These are phyloP conservation scores for Vigna mungo DNA, from an alignment of 306 rosid genomes.

Conservation along the genomic window DNA sequence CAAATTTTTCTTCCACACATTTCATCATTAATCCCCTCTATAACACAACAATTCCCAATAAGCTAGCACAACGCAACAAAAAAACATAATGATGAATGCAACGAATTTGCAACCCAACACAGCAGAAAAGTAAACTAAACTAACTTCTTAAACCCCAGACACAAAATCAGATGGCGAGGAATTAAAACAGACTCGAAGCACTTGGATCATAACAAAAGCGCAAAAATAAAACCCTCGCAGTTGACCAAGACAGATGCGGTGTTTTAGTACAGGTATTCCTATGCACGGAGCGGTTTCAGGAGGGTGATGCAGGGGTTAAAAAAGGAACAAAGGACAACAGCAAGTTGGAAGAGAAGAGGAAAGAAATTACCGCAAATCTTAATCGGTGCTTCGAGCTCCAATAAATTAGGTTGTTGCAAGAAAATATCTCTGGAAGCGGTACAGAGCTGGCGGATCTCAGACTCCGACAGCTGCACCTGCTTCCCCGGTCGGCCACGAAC, in stretches of 20 bases:
- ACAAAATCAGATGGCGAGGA: slow-evolving; percentile 6
- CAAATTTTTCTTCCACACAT: slow-evolving; percentile 36
- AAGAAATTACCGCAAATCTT: slow-evolving; percentile 84
- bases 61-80: neutral
- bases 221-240: slow-evolving; percentile 12
- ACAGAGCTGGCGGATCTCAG: slow-evolving; percentile 97
- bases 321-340: neutral
- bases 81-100: neutral
- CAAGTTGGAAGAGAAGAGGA: neutral
- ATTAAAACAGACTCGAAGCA: neutral
- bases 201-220: slow-evolving; percentile 5
- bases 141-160: slow-evolving; percentile 1
- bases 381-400: slow-evolving; percentile 96
- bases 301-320: neutral
- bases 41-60: neutral
- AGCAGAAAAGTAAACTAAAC: neutral
- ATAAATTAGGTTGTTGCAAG: slow-evolving; percentile 85
- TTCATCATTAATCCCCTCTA: neutral
- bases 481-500: slow-evolving; percentile 92
- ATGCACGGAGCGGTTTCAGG: neutral
- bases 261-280: slow-evolving; percentile 9
- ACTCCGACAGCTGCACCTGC: slow-evolving; percentile 94
- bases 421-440: slow-evolving; percentile 72
- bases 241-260: slow-evolving; percentile 11
- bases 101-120: slow-evolving; percentile 13